These are phyloP conservation scores for Neurospora sp. DNA, from an alignment of 495 filamentous ascomycete species.

Conservation along the genomic window DNA sequence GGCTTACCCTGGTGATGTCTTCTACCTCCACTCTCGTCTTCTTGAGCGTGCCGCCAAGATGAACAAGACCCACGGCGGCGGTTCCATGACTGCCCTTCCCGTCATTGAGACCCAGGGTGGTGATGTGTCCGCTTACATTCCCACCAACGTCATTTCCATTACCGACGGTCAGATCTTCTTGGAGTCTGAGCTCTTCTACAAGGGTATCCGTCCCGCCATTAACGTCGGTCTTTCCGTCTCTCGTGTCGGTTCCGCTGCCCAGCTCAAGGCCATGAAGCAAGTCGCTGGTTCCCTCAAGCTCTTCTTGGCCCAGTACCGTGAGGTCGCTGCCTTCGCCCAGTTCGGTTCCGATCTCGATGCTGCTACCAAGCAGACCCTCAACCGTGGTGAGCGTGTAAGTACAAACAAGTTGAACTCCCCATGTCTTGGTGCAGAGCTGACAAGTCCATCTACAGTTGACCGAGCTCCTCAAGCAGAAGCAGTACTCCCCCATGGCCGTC, in stretches of 20 bases:
- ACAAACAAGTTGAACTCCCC: neutral
- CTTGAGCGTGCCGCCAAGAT: constrained; percentile 99
- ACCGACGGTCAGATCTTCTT: constrained; percentile 99
- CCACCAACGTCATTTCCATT: constrained; percentile 99
- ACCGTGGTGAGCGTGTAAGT: constrained; percentile 94
- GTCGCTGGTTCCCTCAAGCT: constrained; percentile 99
- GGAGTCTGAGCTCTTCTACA: constrained; percentile 99
- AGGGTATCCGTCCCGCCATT: constrained; percentile 99
- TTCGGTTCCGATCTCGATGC: constrained; percentile 99
- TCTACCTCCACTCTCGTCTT: constrained; percentile 99
- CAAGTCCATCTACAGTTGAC: constrained; percentile 46
- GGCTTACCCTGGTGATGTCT: constrained; percentile 99
- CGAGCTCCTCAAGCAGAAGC: constrained; percentile 99
- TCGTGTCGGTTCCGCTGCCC: constrained; percentile 97
- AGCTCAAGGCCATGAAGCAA: constrained; percentile 99
- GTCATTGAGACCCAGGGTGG: constrained; percentile 99
- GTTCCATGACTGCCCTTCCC: constrained; percentile 94
- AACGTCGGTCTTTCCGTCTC: constrained; percentile 99
- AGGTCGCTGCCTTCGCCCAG: constrained; percentile 98
- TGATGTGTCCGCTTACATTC: constrained; percentile 99
- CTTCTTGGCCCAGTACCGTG: constrained; percentile 99
- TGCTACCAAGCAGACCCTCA: constrained; percentile 96
- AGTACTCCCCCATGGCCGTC: constrained; percentile 97
- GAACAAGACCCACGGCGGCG: constrained; percentile 90
- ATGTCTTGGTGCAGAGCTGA: constrained; percentile 20